Base-by-base conservation (phyloP, 1,284 basidiomycete genomes). In the Taiwanofungus camphoratus region DNA sequence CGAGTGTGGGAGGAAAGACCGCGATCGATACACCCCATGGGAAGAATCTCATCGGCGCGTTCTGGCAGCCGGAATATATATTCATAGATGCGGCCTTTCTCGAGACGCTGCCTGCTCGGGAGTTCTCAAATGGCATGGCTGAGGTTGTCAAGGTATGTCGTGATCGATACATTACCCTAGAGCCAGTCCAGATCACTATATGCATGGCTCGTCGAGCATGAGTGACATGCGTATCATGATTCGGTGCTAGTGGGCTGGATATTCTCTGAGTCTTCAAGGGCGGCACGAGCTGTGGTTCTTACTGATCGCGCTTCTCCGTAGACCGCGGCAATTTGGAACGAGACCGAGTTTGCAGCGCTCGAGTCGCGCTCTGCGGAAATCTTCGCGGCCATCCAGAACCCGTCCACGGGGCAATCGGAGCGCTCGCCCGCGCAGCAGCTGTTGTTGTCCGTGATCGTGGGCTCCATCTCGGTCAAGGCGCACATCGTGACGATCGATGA, bases 61-160 rank as follows among this genome's bases (percentile, higher is more conserved):
- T 99, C 74, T 94, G 93, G 89, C 96, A 99, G 67, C 95, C 95
- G 1, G 80, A 87, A 57, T 98, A 87, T 71, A 87, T 98, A 62
- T 99, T 99, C 67, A 96, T 98, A 55, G 96, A 99, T 64, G 87
- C 92, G 13, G 87, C 93, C 1, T 96, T 96, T 73, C 79, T 99
- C 48, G 89, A 92, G 55, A 95, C 92, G 1, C 82, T 99, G 4
- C 94, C 94, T 0, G 68, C 82, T 33, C 76, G 96, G 49, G 96
- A 99, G 64, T 94, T 98, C 54, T 89, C 91, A 33, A 99, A 99
- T 60, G 95, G 95, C 36, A 97, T 99, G 91, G 94, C 96, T 1
- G 95, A 99, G 65, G 89, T 98, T 3, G 83, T 99, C 65, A 99
- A 98, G 78, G 92, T 89, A 46, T 53, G 69, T 63, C 12, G 39